These are phyloP conservation scores for Arabidopsis arenosa DNA, from an alignment of 345 rosid genomes.

Conservation along the genomic window DNA sequence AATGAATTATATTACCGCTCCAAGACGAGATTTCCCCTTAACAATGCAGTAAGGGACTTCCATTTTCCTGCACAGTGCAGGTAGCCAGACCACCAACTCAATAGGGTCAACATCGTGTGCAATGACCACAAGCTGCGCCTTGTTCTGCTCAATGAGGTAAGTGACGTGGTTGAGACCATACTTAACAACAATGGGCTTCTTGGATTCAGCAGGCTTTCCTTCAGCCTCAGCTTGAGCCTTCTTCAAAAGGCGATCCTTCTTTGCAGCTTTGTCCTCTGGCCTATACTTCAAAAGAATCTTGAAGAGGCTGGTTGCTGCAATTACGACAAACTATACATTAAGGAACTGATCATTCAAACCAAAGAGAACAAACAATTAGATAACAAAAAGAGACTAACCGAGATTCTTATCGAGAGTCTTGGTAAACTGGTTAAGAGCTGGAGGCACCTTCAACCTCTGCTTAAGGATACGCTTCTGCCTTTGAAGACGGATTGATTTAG, in stretches of 20 bases:
- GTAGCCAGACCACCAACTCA: conserved; percentile 82
- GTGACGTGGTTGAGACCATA: conserved; percentile 78
- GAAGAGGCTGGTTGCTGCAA: conserved; percentile 61
- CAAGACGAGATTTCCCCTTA: conserved; percentile 78
- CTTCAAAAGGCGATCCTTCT: conserved; percentile 67
- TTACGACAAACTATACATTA: background rate
- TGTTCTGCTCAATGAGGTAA: conserved; percentile 80
- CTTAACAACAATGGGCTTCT: conserved; percentile 75
- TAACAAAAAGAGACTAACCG: conserved; percentile 44
- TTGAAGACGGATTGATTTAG: conserved; percentile 69
- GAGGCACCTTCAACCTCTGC: conserved; percentile 89
- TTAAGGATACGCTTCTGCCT: conserved; percentile 80
- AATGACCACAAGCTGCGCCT: conserved; percentile 75
- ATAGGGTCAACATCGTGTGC: conserved; percentile 90
- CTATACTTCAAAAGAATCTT: conserved; percentile 68
- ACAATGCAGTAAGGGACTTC: conserved; percentile 88
- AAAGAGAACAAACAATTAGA: background rate
- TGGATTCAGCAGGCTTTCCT: conserved; percentile 62
- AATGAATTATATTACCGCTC: conserved; percentile 50
- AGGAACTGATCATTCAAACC: background rate
- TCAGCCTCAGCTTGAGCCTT: conserved; percentile 73
- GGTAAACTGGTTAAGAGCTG: conserved; percentile 85
- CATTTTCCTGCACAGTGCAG: conserved; percentile 82
- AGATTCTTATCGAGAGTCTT: conserved; percentile 88
- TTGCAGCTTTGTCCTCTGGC: conserved; percentile 73